A percentile compares a stretch with the other conserved stretches of the same genome.
Conservation (phyloP, 768 basidiomycete genomes). For the Hebeloma cylindrosporum region DNA sequence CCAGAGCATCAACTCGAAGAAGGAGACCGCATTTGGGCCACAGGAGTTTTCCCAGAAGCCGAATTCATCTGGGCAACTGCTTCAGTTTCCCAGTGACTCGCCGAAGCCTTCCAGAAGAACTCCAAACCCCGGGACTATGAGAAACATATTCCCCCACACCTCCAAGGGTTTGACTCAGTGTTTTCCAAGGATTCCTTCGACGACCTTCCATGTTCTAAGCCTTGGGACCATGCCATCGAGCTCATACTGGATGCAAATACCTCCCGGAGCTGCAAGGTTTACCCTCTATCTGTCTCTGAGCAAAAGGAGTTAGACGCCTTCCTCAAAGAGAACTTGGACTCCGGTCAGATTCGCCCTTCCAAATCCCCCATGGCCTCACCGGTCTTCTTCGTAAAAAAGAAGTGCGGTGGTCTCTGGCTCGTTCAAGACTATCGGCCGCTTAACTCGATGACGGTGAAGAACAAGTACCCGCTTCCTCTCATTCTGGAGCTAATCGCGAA, state of each 20-base stretch:
- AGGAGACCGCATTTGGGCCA: no score
- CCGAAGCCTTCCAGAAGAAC: background rate
- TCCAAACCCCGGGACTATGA: background rate
- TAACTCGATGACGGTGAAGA: constrained; percentile 29
- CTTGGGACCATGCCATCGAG: constrained; percentile 18
- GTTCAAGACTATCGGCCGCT: constrained; percentile 29
- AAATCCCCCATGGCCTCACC: background rate
- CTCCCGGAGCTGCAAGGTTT: no score
- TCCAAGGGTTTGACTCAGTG: background rate
- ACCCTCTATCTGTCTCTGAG: constrained; percentile 25
- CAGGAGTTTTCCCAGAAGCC: no score
- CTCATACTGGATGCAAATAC: no score
- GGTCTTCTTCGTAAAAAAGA: background rate
- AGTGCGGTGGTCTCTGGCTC: constrained; percentile 17
- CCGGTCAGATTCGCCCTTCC: background rate
- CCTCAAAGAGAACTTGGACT: background rate
- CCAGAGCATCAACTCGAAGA: no score
- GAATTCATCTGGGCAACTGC: no score
- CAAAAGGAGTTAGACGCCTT: constrained; percentile 21
- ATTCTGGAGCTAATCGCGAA: constrained; percentile 20
- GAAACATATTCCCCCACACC: background rate
- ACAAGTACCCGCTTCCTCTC: constrained; percentile 31
- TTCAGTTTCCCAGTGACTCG: no score
- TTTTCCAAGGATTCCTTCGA: constrained; percentile 11
- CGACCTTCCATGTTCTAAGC: constrained; percentile 1